Evolutionary conservation across 345 rosid species (phyloP).

Genomic region (Bretschneidera sinensis): DNA sequence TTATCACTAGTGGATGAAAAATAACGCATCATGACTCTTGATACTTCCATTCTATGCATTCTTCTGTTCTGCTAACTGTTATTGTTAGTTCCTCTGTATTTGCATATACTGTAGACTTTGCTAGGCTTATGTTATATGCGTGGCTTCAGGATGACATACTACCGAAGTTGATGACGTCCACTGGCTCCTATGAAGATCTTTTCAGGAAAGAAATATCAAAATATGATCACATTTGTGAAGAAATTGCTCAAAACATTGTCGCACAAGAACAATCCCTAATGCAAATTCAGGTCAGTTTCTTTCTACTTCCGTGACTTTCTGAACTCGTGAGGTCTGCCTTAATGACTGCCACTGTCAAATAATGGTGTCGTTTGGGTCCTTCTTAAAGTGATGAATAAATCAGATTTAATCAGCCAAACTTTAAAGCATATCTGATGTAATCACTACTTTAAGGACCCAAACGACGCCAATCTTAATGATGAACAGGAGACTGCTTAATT

Average conservation of each 20-base stretch:
- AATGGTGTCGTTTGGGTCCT: no score
- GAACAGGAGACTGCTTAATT: no score
- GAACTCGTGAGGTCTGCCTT: background rate
- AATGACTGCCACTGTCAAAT: no score
- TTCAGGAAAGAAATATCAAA: constrained; percentile 91
- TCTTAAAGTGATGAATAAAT: no score
- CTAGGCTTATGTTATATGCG: constrained; percentile 12
- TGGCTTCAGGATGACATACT: constrained; percentile 87
- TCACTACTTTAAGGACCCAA: no score
- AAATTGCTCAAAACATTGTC: constrained; percentile 81
- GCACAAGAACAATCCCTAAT: constrained; percentile 83
- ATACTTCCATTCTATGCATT: background rate
- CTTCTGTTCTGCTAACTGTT: background rate
- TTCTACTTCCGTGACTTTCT: background rate
- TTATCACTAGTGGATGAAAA: no score
- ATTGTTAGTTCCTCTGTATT: background rate
- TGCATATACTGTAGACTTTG: constrained; percentile 2
- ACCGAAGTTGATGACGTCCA: constrained; percentile 88
- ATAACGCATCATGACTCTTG: no score
- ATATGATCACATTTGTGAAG: constrained; percentile 79
- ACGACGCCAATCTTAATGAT: no score
- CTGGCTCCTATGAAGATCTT: constrained; percentile 91
- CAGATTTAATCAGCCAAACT: no score
- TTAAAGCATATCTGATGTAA: no score
- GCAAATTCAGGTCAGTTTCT: constrained; percentile 78